phyloP scores from a whole-genome alignment of 225 moss, liverwort and hornwort species.

The Pseudisothecium myosuroides region DNA sequence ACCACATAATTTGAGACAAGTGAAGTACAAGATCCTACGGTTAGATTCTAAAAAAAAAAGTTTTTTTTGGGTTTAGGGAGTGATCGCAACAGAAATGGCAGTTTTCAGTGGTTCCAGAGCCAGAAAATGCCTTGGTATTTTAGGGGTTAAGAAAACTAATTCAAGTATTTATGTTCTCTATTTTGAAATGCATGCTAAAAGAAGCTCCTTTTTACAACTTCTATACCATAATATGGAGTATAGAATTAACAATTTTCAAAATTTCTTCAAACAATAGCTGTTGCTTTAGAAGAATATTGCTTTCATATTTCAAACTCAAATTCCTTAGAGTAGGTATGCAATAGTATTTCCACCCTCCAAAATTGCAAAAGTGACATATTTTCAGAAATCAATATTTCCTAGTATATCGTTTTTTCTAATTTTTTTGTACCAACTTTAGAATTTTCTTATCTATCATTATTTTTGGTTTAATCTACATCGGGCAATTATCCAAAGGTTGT shows the following conservation, averaged over 20 bases:
- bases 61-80: too few species aligned
- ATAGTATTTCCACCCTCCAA: neutral
- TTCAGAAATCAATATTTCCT: neutral
- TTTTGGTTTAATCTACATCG: neutral
- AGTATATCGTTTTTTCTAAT: rapidly evolving
- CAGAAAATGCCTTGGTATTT: too few species aligned
- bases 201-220: neutral
- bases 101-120: too few species aligned
- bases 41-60: too few species aligned
- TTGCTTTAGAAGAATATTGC: rapidly evolving
- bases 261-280: neutral
- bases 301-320: neutral
- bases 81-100: too few species aligned
- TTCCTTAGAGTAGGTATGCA: neutral
- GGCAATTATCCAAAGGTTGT: neutral
- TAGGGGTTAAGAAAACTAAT: too few species aligned
- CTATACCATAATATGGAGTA: rapidly evolving
- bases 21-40: too few species aligned
- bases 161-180: neutral
- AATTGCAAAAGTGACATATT: neutral
- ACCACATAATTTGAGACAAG: too few species aligned
- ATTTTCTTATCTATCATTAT: too few species aligned
- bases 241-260: too few species aligned
- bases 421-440: neutral
- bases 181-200: neutral